A percentile compares a stretch with the other conserved stretches of the same genome.
These are phyloP conservation scores for Metarhizium anisopliae DNA, from an alignment of 2,329 filamentous ascomycete species.

Conservation along the genomic window DNA sequence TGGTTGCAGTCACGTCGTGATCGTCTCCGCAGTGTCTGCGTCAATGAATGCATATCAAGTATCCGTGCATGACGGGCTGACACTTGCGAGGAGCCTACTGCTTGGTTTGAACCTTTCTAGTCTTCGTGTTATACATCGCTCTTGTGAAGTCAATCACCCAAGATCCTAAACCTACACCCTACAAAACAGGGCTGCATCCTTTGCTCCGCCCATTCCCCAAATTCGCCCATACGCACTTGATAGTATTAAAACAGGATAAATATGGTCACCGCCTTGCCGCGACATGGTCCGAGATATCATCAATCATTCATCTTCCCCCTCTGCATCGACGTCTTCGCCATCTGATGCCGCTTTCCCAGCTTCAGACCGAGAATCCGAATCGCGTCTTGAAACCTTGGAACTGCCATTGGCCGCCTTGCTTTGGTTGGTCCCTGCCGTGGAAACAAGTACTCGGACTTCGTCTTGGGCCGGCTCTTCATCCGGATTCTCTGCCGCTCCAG, in stretches of 20 bases:
- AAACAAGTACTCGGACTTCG: conserved; percentile 23
- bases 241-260: neutral
- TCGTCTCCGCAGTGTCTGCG: conserved; percentile 46
- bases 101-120: neutral
- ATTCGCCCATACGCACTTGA: conserved; percentile 1
- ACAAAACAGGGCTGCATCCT: neutral
- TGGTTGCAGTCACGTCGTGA: no score
- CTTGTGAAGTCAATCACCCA: neutral
- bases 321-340: neutral
- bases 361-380: conserved; percentile 1
- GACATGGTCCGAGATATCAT: neutral
- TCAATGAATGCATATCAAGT: conserved; percentile 17
- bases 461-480: conserved; percentile 21
- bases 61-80: no score
- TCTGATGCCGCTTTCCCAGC: neutral
- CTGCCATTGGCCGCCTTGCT: conserved; percentile 11
- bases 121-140: neutral
- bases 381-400: conserved; percentile 1
- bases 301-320: conserved; percentile 2
- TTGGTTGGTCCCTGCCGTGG: conserved; percentile 12
- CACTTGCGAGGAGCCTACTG: conserved; percentile 39
- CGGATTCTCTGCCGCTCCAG: conserved; percentile 6
- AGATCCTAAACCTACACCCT: neutral
- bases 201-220: neutral
- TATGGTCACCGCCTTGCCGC: neutral